These are phyloP conservation scores for Saccharomycopsis sp. DNA, from an alignment of 805 yeast species.

Conservation along the genomic window DNA sequence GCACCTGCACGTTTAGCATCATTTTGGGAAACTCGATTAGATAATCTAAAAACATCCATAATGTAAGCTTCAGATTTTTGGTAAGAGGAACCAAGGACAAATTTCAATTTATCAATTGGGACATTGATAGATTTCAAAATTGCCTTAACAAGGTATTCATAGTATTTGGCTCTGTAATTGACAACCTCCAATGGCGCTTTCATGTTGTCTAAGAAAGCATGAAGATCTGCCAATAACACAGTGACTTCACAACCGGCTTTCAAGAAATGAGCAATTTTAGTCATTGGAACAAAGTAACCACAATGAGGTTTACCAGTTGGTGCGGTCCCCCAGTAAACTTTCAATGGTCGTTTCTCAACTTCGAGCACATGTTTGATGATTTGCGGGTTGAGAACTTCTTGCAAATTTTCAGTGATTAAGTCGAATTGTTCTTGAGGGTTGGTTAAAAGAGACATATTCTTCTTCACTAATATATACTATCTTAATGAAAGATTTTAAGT, in stretches of 20 bases:
- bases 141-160: slow-evolving; percentile 76
- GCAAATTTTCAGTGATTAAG: slow-evolving; percentile 77
- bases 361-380: slow-evolving; percentile 80
- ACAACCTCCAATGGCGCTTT: slow-evolving; percentile 95
- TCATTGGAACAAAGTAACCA: slow-evolving; percentile 98
- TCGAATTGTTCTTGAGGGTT: slow-evolving; percentile 60
- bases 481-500: slow-evolving; percentile 65
- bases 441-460: slow-evolving; percentile 9
- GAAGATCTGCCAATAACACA: slow-evolving; percentile 88
- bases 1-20: slow-evolving; percentile 99
- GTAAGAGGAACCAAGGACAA: slow-evolving; percentile 85
- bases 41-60: slow-evolving; percentile 79
- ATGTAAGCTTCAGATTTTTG: slow-evolving; percentile 75
- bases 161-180: slow-evolving; percentile 80
- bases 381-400: slow-evolving; percentile 84
- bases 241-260: slow-evolving; percentile 95
- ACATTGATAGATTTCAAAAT: slow-evolving; percentile 82
- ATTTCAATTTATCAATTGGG: slow-evolving; percentile 80
- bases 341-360: slow-evolving; percentile 73
- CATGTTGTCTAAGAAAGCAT: slow-evolving; percentile 96
- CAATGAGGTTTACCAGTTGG: slow-evolving; percentile 99
- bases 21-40: slow-evolving; percentile 83
- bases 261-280: slow-evolving; percentile 88
- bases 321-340: slow-evolving; percentile 98
- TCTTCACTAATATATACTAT: background rate